phyloP scores from a whole-genome alignment of 129 eudicot species.

The Flaveria sonorensis region DNA sequence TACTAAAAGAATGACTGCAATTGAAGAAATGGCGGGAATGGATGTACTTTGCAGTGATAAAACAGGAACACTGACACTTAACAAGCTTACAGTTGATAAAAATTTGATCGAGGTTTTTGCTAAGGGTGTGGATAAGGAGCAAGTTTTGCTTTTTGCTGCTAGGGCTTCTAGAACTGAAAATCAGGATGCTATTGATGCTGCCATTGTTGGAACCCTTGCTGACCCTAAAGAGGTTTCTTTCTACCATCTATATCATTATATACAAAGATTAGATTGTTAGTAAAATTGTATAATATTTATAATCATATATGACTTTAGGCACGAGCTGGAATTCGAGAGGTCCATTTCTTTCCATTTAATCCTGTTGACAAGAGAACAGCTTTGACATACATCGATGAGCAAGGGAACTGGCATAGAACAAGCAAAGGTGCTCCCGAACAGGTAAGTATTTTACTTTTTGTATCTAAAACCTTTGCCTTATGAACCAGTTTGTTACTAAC shows the following conservation, averaged over 20 bases:
- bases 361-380: conserved; percentile 96
- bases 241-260: background rate
- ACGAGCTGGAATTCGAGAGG: conserved; percentile 76
- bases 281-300: background rate
- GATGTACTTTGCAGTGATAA: conserved; percentile 90
- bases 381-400: conserved; percentile 72
- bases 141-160: conserved; percentile 75
- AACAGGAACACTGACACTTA: conserved; percentile 84
- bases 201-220: conserved; percentile 85
- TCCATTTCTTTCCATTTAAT: conserved; percentile 83
- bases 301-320: conserved; percentile 45
- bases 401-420: conserved; percentile 85
- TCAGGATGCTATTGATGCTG: conserved; percentile 92
- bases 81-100: conserved; percentile 71
- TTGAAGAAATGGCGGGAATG: conserved; percentile 94
- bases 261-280: background rate
- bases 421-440: conserved; percentile 97
- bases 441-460: conserved; percentile 38
- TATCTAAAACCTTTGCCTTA: background rate
- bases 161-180: conserved; percentile 83
- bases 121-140: conserved; percentile 74
- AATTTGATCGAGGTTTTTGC: conserved; percentile 76
- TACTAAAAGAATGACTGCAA: conserved; percentile 92
- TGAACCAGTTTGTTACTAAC: conserved; percentile 21
- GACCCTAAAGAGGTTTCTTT: conserved; percentile 74